Conservation (phyloP, 2,329 filamentous ascomycete genomes). For the Aspergillus candidus region DNA sequence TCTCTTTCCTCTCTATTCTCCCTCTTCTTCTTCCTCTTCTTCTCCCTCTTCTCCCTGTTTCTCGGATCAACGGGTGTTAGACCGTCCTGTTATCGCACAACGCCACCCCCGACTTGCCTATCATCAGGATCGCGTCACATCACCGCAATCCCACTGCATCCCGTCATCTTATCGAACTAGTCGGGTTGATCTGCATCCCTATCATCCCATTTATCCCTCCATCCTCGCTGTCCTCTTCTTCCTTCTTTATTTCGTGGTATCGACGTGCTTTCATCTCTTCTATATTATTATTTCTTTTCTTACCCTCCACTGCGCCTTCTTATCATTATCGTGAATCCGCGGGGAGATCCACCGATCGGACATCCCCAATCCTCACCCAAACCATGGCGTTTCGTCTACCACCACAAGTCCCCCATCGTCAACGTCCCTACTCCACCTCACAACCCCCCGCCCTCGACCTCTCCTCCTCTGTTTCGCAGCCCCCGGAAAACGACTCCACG, state of each 20-base stretch:
- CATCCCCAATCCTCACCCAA: background rate
- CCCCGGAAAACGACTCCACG: constrained; percentile 63
- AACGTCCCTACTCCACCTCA: constrained; percentile 28
- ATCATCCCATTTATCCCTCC: constrained; percentile 1
- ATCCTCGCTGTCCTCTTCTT: constrained; percentile 9
- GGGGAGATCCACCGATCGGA: constrained; percentile 17
- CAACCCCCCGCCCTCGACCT: constrained; percentile 23
- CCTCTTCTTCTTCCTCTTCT: constrained; percentile 1
- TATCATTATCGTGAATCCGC: constrained; percentile 2
- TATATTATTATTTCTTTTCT: background rate
- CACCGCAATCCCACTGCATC: constrained; percentile 4
- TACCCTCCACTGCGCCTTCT: background rate
- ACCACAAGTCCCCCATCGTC: constrained; percentile 30
- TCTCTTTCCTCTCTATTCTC: constrained; percentile 1
- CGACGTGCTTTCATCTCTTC: background rate
- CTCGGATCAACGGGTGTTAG: background rate
- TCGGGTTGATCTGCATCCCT: background rate
- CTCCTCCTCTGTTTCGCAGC: constrained; percentile 26
- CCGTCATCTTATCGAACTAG: too few relatives aligned
- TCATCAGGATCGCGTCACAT: too few relatives aligned
- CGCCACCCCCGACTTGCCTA: too few relatives aligned
- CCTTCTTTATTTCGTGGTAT: background rate
- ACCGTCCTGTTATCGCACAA: too few relatives aligned
- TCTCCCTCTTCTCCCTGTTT: background rate
- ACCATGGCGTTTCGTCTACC: constrained; percentile 36